Base-by-base conservation (phyloP, 139 green algal genomes). In the Choricystis sp. region DNA sequence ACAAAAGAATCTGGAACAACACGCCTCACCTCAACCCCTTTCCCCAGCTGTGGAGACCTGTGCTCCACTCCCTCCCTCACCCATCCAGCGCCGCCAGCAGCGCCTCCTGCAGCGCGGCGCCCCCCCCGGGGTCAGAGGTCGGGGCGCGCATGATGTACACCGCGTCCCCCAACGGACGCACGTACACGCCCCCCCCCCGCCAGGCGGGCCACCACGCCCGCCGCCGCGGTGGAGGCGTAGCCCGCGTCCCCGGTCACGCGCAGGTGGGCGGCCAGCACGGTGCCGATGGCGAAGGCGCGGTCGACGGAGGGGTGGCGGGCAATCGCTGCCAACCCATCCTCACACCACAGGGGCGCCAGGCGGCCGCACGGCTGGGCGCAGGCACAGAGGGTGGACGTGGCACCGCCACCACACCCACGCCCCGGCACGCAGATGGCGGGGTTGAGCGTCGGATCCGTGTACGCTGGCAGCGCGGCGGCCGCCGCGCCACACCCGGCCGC, bases 101-200 rank as follows among this genome's bases (percentile, higher is more conserved):
- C n/a, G n/a, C n/a, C n/a, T n/a, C n/a, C 64, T 85, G 72, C 68
- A 94, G 68, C 49, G 68, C 67, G 1, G 66, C 61, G 67, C 79
- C 86, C 24, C 66, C 61, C n/a, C 56, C 69, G 1, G 52, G 64
- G 0, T 57, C 24, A 0, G 83, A 89, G 16, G 82, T 91, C 2
- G 90, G 90, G 2, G 85, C 81, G 31, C 79, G 74, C 87, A 97
- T 95, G 0, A 96, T 29, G 56, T 97, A 97, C 9, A 95, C 82
- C 4, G 96, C 87, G 65, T 85, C 78, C 0, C 91, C 91, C 31
- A 98, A 70, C 19, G 91, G 90, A n/a, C 91, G 72, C 19, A 79
- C 81, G 67, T 79, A 95, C 4, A 97, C 72, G 19, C 82, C 84
- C 31, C 9, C 76, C 29, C 0, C 30, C 5, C 2, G 75, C 56